Evolutionary conservation across 2,329 filamentous ascomycete species (phyloP), one percentile per base, ranked within the genome.

Genomic region (Didymella lethalis): DNA sequence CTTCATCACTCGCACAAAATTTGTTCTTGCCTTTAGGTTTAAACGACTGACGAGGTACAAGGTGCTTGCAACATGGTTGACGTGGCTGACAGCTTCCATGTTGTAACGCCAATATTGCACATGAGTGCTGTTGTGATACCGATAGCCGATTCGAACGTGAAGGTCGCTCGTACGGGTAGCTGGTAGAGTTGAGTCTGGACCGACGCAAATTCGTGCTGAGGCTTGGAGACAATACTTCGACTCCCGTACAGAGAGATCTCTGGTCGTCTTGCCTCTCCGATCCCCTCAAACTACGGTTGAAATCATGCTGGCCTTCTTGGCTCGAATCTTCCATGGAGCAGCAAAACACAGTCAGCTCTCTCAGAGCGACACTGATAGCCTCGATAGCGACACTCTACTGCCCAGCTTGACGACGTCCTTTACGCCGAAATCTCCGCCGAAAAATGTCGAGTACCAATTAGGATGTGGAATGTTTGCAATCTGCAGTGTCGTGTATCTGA

Each of bases 401-500:
- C 57, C 61, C 7, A 47, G 31, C 23, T 52, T 50, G 12, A 41
- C 55, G 28, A 48, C 40, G 11, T 57, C 60, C n/a, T 32, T 48
- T 6, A 26, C 53, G 0, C 23, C 40, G 8, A 53, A 49, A 26
- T 36, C 25, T 11, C 16, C 18, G 2, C 25, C 38, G 1, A 36
- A 16, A 7, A 46, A 26, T 7, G 34, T 7, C 11, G 48, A 53
- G 7, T 41, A 38, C 7, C 55, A 48, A 14, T 36, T 38, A 26
- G 64, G 61, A 4, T 44, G 63, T 4, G 64, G 56, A 34, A 63
- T 65, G 0, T 49, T 68, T 20, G 14, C 66, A 2, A 16, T 67
- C 20, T 65, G 66, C 43, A 70, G 62, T 23, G 48, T 63, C 10
- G 54, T 68, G 18, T 71, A 69, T 49, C 43, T 68, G 11, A 49